Evolutionary conservation across 352 stramenopile species (phyloP).

Genomic region (Globisporangium viniferum): DNA sequence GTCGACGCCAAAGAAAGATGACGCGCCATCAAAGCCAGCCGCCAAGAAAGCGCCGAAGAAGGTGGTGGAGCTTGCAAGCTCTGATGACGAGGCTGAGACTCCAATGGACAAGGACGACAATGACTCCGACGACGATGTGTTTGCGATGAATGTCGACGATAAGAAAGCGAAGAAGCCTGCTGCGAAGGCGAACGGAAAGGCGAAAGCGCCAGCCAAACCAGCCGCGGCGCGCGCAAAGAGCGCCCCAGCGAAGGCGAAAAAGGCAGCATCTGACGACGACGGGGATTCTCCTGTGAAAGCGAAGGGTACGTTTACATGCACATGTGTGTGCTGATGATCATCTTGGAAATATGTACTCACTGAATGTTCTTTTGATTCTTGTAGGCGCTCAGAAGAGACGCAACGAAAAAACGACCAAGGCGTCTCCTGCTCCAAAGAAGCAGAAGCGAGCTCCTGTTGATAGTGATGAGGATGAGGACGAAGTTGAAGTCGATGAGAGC

Average conservation of each 20-base stretch:
- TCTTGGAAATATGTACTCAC: not conserved
- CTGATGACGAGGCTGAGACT: conserved; percentile 32
- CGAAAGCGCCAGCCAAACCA: conserved; percentile 17
- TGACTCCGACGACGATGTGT: conserved; percentile 57
- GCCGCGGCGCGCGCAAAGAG: conserved; percentile 26
- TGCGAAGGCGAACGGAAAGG: conserved; percentile 34
- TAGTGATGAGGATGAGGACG: conserved; percentile 21
- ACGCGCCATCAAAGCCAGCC: conserved; percentile 19
- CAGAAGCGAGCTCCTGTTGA: conserved; percentile 23
- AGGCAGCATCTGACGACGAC: conserved; percentile 17
- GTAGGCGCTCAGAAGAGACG: conserved; percentile 10
- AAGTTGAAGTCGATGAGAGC: conserved; percentile 8
- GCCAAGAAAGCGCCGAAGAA: conserved; percentile 23
- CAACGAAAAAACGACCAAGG: conserved; percentile 9
- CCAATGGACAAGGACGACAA: conserved; percentile 9
- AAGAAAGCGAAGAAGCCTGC: conserved; percentile 33
- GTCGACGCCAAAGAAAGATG: conserved; percentile 41
- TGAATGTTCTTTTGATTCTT: not conserved
- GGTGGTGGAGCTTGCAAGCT: conserved; percentile 44
- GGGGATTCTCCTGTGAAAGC: conserved; percentile 26
- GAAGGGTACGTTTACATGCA: conserved; percentile 15
- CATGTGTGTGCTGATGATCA: not conserved
- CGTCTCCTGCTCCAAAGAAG: conserved; percentile 31
- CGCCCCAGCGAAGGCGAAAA: conserved; percentile 26
- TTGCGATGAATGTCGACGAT: conserved; percentile 40